Evolutionary conservation across 108 stramenopile species (phyloP), one percentile per base, ranked within the genome.

Genomic region (Fistulifera pelliculosa): DNA sequence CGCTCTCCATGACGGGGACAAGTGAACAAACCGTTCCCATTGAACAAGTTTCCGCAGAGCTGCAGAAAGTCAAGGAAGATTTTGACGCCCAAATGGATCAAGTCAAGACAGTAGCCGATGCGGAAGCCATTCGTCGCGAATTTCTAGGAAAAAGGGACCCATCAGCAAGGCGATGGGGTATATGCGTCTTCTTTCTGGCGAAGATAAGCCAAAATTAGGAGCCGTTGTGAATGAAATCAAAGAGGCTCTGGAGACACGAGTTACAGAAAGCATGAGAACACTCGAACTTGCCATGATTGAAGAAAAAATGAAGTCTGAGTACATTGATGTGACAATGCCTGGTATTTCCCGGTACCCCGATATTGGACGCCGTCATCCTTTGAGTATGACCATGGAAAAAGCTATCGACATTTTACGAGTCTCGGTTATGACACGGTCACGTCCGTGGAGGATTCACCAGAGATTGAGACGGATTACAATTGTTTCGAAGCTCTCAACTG

Each of bases 401-500:
- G 66, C 66, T 0, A 38, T 70, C 10, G 70, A 76, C 55, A 69
- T 70, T 76, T 71, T 54, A 52, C 56, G 11, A 44, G 24, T 5
- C 27, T 76, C 12, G 74, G 74, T 26, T 76, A 76, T 45, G 74
- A 76, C 64, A 76, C 74, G 8, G 74, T 76, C 12, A 76, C 70
- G 2, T 41, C 54, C 13, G 58, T 52, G 39, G 58, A 67, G 41
- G 66, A 71, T 47, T 61, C 65, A 15, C 66, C 70, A 1, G 66
- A 75, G 50, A 60, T 67, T 47, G 69, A 75, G 57, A 67, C 64
- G 2, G 70, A 84, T 73, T 70, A 70, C 52, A 61, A 70, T 25
- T 65, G 66, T 41, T 92, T 92, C 55, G 86, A 88, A 47, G 87
- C 78, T 23, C 47, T 85, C 28, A 73, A 75, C 28, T 83, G 83